Percentiles rank a stretch among this genome's conserved stretches.
Conservation (phyloP, 345 rosid genomes). For the Hibiscus trionum region DNA sequence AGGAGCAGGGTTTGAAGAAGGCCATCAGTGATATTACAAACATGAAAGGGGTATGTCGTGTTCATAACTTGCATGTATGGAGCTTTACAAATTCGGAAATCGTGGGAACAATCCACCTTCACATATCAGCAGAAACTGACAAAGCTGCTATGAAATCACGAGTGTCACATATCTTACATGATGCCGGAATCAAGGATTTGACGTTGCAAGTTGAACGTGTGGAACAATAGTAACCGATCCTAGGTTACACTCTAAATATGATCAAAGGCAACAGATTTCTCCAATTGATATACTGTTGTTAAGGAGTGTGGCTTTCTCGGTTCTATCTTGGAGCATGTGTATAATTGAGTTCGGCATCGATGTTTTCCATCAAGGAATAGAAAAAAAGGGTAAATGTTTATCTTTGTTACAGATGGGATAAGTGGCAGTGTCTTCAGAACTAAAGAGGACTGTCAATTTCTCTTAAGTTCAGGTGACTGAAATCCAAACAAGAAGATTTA, state of each 20-base stretch:
- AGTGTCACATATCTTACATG: constrained; percentile 50
- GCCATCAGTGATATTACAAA: constrained; percentile 47
- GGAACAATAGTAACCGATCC: constrained; percentile 17
- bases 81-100: constrained; percentile 77
- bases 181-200: constrained; percentile 82
- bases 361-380: not conserved
- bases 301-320: not conserved
- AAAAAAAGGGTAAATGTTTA: not conserved
- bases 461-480: not conserved
- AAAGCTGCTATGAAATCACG: constrained; percentile 42
- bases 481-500: constrained; percentile 1
- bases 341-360: constrained; percentile 1
- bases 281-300: not conserved
- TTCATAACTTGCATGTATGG: constrained; percentile 81
- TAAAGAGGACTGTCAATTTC: not conserved
- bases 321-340: not conserved
- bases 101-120: constrained; percentile 78
- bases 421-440: not conserved
- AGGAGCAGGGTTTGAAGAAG: constrained; percentile 45
- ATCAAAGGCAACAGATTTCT: not conserved
- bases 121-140: constrained; percentile 54
- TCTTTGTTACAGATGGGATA: not conserved
- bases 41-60: constrained; percentile 49
- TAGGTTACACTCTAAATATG: not conserved
- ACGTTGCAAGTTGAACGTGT: constrained; percentile 67